phyloP scores from a whole-genome alignment of 345 rosid genomes.

The Eucalyptus melliodora region DNA sequence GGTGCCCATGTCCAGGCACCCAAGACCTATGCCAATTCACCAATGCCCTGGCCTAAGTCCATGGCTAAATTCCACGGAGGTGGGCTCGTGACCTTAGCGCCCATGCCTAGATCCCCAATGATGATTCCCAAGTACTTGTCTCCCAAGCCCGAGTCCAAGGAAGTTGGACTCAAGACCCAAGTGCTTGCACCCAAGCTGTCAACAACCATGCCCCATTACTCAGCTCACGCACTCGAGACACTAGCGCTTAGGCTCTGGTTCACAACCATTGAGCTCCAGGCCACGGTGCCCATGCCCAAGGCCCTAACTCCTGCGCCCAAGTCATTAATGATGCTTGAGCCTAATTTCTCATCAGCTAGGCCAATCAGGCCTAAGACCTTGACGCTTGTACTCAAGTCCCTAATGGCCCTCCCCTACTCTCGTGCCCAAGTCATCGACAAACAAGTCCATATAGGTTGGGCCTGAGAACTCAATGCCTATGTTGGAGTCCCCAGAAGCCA shows the following conservation, averaged over 20 bases:
- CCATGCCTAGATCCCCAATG: fast-evolving
- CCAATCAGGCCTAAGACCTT: not conserved
- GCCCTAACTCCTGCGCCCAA: not conserved
- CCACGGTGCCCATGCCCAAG: not conserved
- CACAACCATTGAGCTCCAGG: fast-evolving
- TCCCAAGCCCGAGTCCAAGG: fast-evolving
- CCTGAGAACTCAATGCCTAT: not conserved
- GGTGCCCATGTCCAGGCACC: not conserved
- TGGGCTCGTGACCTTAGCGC: too few species aligned
- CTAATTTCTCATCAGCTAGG: not conserved
- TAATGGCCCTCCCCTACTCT: not conserved
- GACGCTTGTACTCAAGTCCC: fast-evolving
- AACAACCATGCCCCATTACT: not conserved
- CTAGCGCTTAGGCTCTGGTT: fast-evolving
- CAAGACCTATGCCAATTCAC: not conserved
- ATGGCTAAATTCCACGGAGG: not conserved
- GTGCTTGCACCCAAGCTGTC: fast-evolving
- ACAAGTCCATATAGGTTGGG: not conserved
- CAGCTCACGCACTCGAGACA: fast-evolving
- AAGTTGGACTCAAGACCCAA: not conserved
- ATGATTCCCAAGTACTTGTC: too few species aligned
- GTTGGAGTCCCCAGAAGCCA: fast-evolving
- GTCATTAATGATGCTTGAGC: fast-evolving
- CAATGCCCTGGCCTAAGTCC: fast-evolving
- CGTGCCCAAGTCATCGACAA: fast-evolving